phyloP scores from a whole-genome alignment of 2,329 filamentous ascomycete genomes.

The Ophiosphaerella korrae region DNA sequence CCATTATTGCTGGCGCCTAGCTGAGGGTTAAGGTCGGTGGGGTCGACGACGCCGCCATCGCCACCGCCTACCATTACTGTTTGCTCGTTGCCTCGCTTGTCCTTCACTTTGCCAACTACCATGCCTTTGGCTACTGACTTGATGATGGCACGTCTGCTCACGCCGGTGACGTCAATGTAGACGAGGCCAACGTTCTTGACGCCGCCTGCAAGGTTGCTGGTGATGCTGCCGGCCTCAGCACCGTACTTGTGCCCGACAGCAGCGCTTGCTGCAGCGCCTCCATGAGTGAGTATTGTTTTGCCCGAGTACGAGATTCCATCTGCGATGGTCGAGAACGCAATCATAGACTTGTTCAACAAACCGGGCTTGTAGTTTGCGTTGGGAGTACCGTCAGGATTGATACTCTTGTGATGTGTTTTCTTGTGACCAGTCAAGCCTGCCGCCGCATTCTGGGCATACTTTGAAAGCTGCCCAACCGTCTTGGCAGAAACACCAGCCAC shows the following conservation, averaged over 20 bases:
- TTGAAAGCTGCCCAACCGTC: slow-evolving; percentile 82
- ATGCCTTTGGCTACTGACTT: slow-evolving; percentile 96
- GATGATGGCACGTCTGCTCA: slow-evolving; percentile 84
- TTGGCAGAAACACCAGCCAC: slow-evolving; percentile 82
- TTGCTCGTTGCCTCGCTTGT: slow-evolving; percentile 70
- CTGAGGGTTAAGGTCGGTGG: slow-evolving; percentile 44
- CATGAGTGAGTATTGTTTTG: slow-evolving; percentile 74
- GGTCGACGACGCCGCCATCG: slow-evolving; percentile 55
- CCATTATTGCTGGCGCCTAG: slow-evolving; percentile 36
- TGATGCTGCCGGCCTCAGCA: slow-evolving; percentile 78
- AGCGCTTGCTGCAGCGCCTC: slow-evolving; percentile 78
- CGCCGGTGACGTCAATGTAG: slow-evolving; percentile 94
- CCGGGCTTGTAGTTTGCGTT: slow-evolving; percentile 79
- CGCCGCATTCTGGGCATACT: slow-evolving; percentile 87
- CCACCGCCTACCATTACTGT: slow-evolving; percentile 72
- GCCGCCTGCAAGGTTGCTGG: slow-evolving; percentile 76
- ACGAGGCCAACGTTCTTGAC: slow-evolving; percentile 96
- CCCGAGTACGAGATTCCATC: slow-evolving; percentile 92
- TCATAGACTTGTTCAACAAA: slow-evolving; percentile 91
- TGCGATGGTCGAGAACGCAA: slow-evolving; percentile 92
- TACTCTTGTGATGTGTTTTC: slow-evolving; percentile 62
- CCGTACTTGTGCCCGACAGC: slow-evolving; percentile 92
- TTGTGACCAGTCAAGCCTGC: slow-evolving; percentile 73
- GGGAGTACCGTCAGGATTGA: slow-evolving; percentile 72
- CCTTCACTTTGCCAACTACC: slow-evolving; percentile 81